phyloP scores from a whole-genome alignment of 192 early-diverging fungal genomes.

The Backusella psychrophila region DNA sequence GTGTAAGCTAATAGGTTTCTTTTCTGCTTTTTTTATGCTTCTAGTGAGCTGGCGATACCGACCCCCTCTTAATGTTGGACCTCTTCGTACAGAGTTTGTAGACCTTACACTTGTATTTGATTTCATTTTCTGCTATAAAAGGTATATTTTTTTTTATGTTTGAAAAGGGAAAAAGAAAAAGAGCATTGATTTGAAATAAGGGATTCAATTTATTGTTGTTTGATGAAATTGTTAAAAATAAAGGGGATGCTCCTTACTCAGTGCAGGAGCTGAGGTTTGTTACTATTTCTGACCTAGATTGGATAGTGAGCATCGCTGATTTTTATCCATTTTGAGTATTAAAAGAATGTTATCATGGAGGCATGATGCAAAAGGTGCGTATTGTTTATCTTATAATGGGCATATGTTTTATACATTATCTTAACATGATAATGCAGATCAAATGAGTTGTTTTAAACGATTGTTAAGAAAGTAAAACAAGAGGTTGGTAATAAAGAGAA shows the following conservation, averaged over 20 bases:
- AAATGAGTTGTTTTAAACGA: no score
- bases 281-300: not conserved
- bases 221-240: not conserved
- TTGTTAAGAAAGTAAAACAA: no score
- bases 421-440: not conserved
- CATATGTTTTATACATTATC: not conserved
- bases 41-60: not conserved
- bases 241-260: conserved; percentile 3
- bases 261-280: not conserved
- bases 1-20: not conserved
- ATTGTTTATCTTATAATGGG: not conserved
- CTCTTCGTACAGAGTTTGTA: conserved; percentile 14
- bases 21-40: not conserved
- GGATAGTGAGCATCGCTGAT: not conserved
- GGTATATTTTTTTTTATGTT: not conserved
- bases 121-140: not conserved
- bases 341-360: not conserved
- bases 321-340: not conserved
- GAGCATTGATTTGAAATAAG: not conserved
- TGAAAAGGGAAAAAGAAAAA: not conserved
- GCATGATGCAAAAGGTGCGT: not conserved
- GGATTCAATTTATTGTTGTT: conserved; percentile 2
- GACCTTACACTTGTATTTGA: not conserved
- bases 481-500: not conserved
- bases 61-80: conserved; percentile 27